Evolutionary conservation across 2,329 filamentous ascomycete species (phyloP), one percentile per base, ranked within the genome.

Genomic region (Teratosphaeria viscida): DNA sequence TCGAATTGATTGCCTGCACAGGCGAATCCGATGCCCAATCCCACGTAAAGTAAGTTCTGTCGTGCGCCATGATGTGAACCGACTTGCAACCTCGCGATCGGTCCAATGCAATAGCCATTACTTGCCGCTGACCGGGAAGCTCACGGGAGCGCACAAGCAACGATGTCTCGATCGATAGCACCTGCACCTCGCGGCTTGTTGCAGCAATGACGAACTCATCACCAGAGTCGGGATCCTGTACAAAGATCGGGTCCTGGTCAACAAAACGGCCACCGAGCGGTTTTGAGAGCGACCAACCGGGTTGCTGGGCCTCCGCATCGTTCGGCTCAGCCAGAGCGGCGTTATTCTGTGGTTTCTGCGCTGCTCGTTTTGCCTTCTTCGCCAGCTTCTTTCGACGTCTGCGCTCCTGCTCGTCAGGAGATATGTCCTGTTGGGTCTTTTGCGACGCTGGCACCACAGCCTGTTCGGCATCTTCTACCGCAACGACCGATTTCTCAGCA

Each of bases 61-160:
- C 65, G 58, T 65, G 61, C 57, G 66, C 81, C 49, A 80, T 78
- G 52, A 84, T 75, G 63, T 82, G 82, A 6, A 85, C 68, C 71
- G 67, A 82, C 72, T 62, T 78, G 66, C 71, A 84, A 76, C 56
- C 70, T 67, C 34, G 26, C 34, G 76, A 74, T n/a, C 43, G 19
- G 58, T 79, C 85, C 35, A 84, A 65, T 23, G 77, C 76, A 67
- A 79, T 84, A 27, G 78, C 77, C 26, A 78, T 74, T 26, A 86
- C 75, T 11, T 70, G 73, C 26, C 77, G 72, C 67, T 74, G 70
- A 65, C 77, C 64, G n/a, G 75, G 73, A 32, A 86, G 76, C 12
- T 82, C 76, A 55, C 96, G 86, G 59, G 85, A 84, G 65, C 90
- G 85, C 54, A 90, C 79, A 26, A 95, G 82, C 56, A 95, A 82